Evolutionary conservation across 352 stramenopile genomes (phyloP).

Genomic region (Phytopythium delawarense): DNA sequence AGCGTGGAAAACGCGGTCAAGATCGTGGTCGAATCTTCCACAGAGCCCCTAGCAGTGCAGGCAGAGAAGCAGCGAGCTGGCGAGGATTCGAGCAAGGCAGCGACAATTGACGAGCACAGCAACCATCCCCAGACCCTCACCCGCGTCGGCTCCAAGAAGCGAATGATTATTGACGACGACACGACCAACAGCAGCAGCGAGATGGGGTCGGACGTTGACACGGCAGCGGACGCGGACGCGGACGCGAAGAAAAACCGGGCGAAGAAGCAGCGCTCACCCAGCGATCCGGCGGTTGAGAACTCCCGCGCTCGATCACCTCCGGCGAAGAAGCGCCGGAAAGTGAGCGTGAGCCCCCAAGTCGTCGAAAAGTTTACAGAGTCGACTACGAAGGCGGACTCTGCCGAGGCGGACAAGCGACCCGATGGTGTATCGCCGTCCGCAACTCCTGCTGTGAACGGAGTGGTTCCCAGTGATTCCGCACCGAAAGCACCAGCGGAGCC

Average conservation of each 20-base stretch:
- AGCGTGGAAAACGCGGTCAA: not conserved
- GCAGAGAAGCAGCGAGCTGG: not conserved
- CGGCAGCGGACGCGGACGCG: not conserved
- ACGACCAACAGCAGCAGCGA: conserved; percentile 43
- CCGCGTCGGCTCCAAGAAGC: conserved; percentile 39
- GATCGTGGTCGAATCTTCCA: not conserved
- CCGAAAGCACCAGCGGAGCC: not conserved
- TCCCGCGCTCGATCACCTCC: not conserved
- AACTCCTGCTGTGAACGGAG: not conserved
- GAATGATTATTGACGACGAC: conserved; percentile 63
- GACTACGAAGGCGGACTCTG: not conserved
- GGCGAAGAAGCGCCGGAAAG: conserved; percentile 2
- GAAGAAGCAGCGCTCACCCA: conserved; percentile 6
- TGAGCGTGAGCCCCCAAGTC: not conserved
- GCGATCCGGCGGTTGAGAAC: not conserved
- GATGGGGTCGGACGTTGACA: conserved; percentile 13
- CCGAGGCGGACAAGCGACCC: not conserved
- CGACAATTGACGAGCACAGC: not conserved
- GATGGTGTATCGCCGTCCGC: not conserved
- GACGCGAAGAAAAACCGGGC: conserved; percentile 15
- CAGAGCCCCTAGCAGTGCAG: not conserved
- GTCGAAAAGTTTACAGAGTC: not conserved
- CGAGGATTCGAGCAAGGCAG: not conserved
- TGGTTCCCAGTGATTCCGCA: not conserved
- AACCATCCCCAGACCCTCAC: not conserved